Conservation (phyloP, 148 eudicot genomes). For the Vaccinium corymbosum region DNA sequence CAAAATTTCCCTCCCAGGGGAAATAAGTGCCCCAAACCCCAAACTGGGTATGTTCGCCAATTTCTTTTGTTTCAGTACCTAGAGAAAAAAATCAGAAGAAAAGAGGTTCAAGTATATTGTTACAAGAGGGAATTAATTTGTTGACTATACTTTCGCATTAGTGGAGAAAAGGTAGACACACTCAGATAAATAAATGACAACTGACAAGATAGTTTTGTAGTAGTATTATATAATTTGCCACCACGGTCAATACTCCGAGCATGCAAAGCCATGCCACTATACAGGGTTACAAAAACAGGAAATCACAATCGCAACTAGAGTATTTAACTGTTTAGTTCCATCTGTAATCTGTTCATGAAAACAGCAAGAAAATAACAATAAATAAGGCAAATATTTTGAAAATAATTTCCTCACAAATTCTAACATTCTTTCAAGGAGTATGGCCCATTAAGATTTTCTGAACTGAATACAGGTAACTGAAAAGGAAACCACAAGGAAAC, state of each 20-base stretch:
- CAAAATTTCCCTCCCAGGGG: constrained; percentile 72
- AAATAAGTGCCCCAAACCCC: constrained; percentile 84
- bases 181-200: background rate
- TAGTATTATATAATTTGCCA: background rate
- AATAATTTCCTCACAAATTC: background rate
- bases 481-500: background rate
- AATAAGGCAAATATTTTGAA: background rate
- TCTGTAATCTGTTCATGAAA: background rate
- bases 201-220: background rate
- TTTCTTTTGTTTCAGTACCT: constrained; percentile 88
- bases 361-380: background rate
- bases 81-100: constrained; percentile 11
- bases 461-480: background rate
- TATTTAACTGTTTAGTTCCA: background rate
- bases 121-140: background rate
- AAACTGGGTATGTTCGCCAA: constrained; percentile 69
- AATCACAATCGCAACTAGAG: background rate
- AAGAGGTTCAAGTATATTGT: background rate
- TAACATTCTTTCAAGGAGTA: background rate
- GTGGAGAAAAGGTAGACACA: background rate
- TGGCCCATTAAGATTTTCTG: background rate
- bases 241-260: background rate
- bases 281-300: background rate
- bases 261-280: background rate
- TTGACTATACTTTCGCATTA: background rate